Conservation (phyloP, 495 filamentous ascomycete species). For the Opeltia flavorubescens region DNA sequence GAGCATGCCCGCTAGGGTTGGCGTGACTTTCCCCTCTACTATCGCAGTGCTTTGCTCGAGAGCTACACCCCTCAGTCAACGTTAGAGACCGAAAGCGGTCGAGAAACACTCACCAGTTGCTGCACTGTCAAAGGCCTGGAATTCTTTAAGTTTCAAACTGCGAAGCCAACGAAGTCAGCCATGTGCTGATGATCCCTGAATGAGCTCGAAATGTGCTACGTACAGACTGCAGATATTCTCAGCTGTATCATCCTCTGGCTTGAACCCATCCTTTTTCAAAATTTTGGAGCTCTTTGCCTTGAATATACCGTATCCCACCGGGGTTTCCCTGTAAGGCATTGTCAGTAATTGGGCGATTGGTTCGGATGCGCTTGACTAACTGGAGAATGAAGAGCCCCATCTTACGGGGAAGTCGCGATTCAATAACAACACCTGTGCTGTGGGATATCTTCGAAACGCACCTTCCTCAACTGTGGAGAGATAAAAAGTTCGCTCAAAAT, state of each 20-base stretch:
- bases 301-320: conserved; percentile 92
- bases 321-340: conserved; percentile 62
- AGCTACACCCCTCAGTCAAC: conserved; percentile 32
- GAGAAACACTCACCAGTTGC: conserved; percentile 25
- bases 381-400: conserved; percentile 17
- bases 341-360: conserved; percentile 50
- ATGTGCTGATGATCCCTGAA: background rate
- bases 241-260: conserved; percentile 57
- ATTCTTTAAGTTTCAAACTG: conserved; percentile 90
- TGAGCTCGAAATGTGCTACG: conserved; percentile 22
- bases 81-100: background rate
- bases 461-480: conserved; percentile 4
- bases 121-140: conserved; percentile 91
- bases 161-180: conserved; percentile 8
- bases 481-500: background rate
- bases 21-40: conserved; percentile 91
- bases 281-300: conserved; percentile 98
- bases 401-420: background rate
- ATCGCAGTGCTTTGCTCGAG: conserved; percentile 78
- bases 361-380: conserved; percentile 8
- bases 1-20: conserved; percentile 67
- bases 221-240: conserved; percentile 82
- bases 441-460: background rate
- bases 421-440: background rate
- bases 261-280: conserved; percentile 67